Conservation (phyloP, 2,329 filamentous ascomycete species). For the Ophidiomyces ophidiicola region DNA sequence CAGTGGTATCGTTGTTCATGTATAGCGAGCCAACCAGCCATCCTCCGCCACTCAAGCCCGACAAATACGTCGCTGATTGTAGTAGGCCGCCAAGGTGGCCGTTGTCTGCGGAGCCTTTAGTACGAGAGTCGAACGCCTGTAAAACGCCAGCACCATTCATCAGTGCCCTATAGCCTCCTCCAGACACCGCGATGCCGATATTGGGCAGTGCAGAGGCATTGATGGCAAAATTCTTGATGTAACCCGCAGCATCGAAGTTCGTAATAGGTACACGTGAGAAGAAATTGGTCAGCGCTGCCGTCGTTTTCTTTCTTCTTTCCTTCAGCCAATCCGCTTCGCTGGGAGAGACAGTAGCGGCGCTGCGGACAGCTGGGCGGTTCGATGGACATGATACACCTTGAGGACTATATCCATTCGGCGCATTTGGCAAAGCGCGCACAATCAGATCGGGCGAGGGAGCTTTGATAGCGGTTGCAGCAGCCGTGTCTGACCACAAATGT, state of each 20-base stretch:
- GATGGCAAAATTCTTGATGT: slow-evolving; percentile 49
- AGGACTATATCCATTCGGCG: slow-evolving; percentile 61
- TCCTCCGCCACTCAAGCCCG: slow-evolving; percentile 68
- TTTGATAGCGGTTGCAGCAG: slow-evolving; percentile 1
- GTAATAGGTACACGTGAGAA: slow-evolving; percentile 59
- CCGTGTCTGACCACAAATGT: background rate
- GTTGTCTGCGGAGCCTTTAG: slow-evolving; percentile 44
- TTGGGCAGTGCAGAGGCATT: slow-evolving; percentile 51
- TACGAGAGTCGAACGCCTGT: slow-evolving; percentile 66
- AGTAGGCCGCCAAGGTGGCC: slow-evolving; percentile 70
- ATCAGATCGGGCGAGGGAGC: slow-evolving; percentile 4
- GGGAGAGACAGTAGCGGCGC: slow-evolving; percentile 49
- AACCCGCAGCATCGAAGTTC: slow-evolving; percentile 63
- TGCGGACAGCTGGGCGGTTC: slow-evolving; percentile 55
- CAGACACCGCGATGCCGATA: slow-evolving; percentile 66
- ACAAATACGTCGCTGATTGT: slow-evolving; percentile 67
- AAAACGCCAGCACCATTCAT: slow-evolving; percentile 70
- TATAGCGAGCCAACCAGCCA: slow-evolving; percentile 78
- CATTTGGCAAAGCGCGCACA: slow-evolving; percentile 39
- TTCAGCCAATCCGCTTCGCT: slow-evolving; percentile 65
- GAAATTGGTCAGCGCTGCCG: slow-evolving; percentile 62
- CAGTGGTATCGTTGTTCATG: slow-evolving; percentile 63
- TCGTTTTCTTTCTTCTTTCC: slow-evolving; percentile 57
- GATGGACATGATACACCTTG: slow-evolving; percentile 55
- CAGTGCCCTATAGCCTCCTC: slow-evolving; percentile 78